These are phyloP conservation scores for Prunella vulgaris DNA, from an alignment of 257 asterid species.

Conservation along the genomic window DNA sequence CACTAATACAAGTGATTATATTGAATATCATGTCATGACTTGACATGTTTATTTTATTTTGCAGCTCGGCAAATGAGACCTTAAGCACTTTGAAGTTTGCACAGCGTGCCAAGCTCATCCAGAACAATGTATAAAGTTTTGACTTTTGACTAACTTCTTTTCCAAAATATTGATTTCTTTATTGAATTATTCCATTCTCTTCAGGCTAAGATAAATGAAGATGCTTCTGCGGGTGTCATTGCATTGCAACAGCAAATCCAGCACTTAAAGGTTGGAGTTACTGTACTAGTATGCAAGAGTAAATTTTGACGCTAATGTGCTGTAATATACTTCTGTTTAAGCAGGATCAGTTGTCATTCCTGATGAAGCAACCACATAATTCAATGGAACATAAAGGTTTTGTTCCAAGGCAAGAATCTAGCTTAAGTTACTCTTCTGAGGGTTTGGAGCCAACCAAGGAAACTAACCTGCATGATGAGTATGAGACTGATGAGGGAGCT, in stretches of 20 bases:
- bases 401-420: slow-evolving; percentile 29
- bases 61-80: slow-evolving; percentile 79
- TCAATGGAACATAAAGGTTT: slow-evolving; percentile 26
- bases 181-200: slow-evolving; percentile 15
- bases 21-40: neutral
- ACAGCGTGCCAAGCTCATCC: slow-evolving; percentile 84
- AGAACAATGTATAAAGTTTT: slow-evolving; percentile 57
- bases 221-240: slow-evolving; percentile 71
- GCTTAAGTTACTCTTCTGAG: slow-evolving; percentile 32
- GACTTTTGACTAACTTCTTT: slow-evolving; percentile 15
- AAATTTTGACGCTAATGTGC: slow-evolving; percentile 18
- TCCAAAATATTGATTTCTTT: slow-evolving; percentile 10
- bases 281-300: slow-evolving; percentile 7
- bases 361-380: slow-evolving; percentile 51
- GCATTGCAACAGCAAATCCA: slow-evolving; percentile 74
- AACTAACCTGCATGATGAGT: slow-evolving; percentile 27
- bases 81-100: slow-evolving; percentile 85
- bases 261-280: slow-evolving; percentile 54
- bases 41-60: slow-evolving; percentile 14
- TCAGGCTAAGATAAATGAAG: slow-evolving; percentile 89
- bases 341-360: slow-evolving; percentile 73
- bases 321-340: slow-evolving; percentile 24
- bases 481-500: slow-evolving; percentile 22
- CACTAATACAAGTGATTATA: neutral
- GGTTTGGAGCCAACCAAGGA: slow-evolving; percentile 31